These are phyloP conservation scores for Fomitopsis pinicola DNA, from an alignment of 1,284 basidiomycete genomes.

Conservation along the genomic window DNA sequence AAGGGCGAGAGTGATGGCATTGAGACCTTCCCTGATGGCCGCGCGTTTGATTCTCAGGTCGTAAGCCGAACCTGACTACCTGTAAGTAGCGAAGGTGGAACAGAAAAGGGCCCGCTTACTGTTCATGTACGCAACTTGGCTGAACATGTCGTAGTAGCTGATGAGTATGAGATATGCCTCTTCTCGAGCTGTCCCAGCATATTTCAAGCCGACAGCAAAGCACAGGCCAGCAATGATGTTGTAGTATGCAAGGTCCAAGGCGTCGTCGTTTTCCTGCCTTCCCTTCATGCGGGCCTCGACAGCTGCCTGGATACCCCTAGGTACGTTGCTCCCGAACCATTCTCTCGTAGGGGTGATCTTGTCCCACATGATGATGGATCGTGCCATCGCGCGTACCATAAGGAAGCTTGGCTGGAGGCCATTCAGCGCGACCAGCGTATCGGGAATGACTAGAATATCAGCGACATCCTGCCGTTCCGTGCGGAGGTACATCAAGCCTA, in stretches of 20 bases:
- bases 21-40: conserved; percentile 85
- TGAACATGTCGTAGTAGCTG: conserved; percentile 77
- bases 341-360: conserved; percentile 64
- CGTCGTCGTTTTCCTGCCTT: conserved; percentile 68
- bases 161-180: conserved; percentile 84
- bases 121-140: conserved; percentile 57
- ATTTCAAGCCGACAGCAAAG: conserved; percentile 90
- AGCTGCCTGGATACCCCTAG: conserved; percentile 58
- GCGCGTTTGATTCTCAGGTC: conserved; percentile 84
- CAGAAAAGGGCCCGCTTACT: conserved; percentile 38
- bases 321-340: conserved; percentile 81
- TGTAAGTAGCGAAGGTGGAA: conserved; percentile 6
- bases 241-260: conserved; percentile 83
- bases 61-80: conserved; percentile 61
- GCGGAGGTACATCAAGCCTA: conserved; percentile 90
- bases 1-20: conserved; percentile 81
- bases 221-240: conserved; percentile 88
- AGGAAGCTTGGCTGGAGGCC: conserved; percentile 86
- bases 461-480: conserved; percentile 84
- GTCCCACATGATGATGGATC: conserved; percentile 88
- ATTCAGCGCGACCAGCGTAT: conserved; percentile 75
- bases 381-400: conserved; percentile 75
- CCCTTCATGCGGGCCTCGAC: conserved; percentile 50
- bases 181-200: conserved; percentile 86
- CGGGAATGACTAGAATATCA: conserved; percentile 79